Conservation (phyloP, 805 yeast species). For the Starmerella ratchasimensis region DNA sequence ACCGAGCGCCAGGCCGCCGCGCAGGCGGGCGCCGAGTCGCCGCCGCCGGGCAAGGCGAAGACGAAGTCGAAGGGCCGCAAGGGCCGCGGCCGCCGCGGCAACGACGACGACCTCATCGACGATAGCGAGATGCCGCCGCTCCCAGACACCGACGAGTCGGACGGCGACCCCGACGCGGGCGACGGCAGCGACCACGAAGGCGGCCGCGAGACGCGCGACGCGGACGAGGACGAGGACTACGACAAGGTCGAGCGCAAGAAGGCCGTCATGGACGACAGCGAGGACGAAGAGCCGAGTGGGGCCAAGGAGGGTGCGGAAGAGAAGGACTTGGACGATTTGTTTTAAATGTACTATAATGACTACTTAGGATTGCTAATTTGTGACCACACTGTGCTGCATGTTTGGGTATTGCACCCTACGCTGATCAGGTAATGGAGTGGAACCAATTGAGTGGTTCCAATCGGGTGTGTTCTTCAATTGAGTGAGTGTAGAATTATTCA, state of each 20-base stretch:
- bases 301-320: conserved; percentile 17
- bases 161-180: conserved; percentile 7
- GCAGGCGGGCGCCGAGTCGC: neutral
- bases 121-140: conserved; percentile 29
- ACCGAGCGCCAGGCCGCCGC: conserved; percentile 24
- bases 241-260: conserved; percentile 4
- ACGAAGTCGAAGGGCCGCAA: conserved; percentile 4
- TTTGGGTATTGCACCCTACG: too few relatives aligned
- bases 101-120: conserved; percentile 25
- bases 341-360: conserved; percentile 3
- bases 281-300: conserved; percentile 18
- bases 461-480: too few relatives aligned
- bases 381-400: too few relatives aligned
- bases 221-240: neutral
- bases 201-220: conserved; percentile 22
- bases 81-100: conserved; percentile 9
- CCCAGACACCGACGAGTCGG: conserved; percentile 27
- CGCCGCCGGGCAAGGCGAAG: neutral
- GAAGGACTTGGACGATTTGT: conserved; percentile 20
- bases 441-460: too few relatives aligned
- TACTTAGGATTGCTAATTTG: too few relatives aligned
- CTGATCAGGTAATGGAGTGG: too few relatives aligned
- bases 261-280: conserved; percentile 13
- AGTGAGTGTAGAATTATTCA: too few relatives aligned
- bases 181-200: conserved; percentile 14